Evolutionary conservation across 1,139 yeast genomes (phyloP).

Genomic region (Saccharomycopsis phalli): DNA sequence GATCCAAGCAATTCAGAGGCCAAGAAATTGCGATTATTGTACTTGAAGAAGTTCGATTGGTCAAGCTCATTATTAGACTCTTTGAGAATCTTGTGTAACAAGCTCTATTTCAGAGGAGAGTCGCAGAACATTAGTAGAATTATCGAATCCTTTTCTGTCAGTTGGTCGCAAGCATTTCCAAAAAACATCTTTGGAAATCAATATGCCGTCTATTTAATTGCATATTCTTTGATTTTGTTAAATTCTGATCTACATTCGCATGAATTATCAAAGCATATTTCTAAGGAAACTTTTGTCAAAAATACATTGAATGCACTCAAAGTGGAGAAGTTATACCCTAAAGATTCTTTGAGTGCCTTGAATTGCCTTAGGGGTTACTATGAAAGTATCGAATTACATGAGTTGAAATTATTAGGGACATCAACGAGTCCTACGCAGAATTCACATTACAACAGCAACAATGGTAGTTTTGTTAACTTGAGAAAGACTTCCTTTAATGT

Average conservation of each 20-base stretch:
- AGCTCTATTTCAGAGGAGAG: slow-evolving; percentile 48
- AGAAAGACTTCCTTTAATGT: slow-evolving; percentile 18
- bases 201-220: slow-evolving; percentile 46
- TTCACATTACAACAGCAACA: slow-evolving; percentile 7
- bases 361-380: slow-evolving; percentile 16
- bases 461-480: slow-evolving; percentile 15
- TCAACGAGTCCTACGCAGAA: background rate
- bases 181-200: slow-evolving; percentile 35
- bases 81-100: slow-evolving; percentile 41
- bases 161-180: slow-evolving; percentile 32
- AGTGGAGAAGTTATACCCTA: slow-evolving; percentile 24
- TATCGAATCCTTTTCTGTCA: slow-evolving; percentile 41
- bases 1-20: slow-evolving; percentile 18
- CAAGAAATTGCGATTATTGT: slow-evolving; percentile 16
- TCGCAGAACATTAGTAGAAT: slow-evolving; percentile 51
- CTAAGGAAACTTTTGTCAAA: slow-evolving; percentile 35
- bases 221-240: slow-evolving; percentile 44
- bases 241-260: slow-evolving; percentile 48
- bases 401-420: slow-evolving; percentile 16
- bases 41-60: slow-evolving; percentile 17
- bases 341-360: slow-evolving; percentile 17
- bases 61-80: slow-evolving; percentile 33
- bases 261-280: slow-evolving; percentile 28
- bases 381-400: slow-evolving; percentile 19
- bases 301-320: slow-evolving; percentile 35